phyloP scores from a whole-genome alignment of 345 rosid species.

The Trapa incisa region DNA sequence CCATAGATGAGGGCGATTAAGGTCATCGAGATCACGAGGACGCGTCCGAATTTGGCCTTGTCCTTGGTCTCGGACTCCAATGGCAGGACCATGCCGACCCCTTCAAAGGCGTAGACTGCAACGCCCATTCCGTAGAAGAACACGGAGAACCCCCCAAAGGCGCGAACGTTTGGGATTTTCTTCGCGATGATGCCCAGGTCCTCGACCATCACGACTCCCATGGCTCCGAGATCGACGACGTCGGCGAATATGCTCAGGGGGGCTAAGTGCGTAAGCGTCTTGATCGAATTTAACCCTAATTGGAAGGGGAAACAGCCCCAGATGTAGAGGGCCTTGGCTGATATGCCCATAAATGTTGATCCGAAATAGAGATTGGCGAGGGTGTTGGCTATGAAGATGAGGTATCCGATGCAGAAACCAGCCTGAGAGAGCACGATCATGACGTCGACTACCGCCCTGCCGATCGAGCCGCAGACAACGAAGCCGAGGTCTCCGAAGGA shows the following conservation, averaged over 20 bases:
- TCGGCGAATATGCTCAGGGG: constrained; percentile 93
- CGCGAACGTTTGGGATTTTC: constrained; percentile 33
- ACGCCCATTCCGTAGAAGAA: constrained; percentile 80
- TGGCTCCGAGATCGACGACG: constrained; percentile 64
- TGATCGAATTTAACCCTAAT: constrained; percentile 58
- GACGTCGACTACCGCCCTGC: constrained; percentile 53
- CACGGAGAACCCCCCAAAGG: constrained; percentile 49
- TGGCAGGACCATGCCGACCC: constrained; percentile 67
- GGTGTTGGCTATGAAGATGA: constrained; percentile 62
- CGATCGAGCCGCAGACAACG: constrained; percentile 56
- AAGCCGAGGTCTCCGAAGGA: constrained; percentile 86
- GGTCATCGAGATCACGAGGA: constrained; percentile 38
- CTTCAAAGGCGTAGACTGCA: constrained; percentile 67
- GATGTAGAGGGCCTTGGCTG: constrained; percentile 45
- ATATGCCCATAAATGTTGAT: constrained; percentile 26
- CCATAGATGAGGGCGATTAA: constrained; percentile 53
- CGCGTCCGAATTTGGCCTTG: constrained; percentile 44
- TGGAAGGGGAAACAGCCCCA: constrained; percentile 84
- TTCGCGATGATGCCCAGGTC: constrained; percentile 29
- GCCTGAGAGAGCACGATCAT: constrained; percentile 59
- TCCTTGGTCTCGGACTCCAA: constrained; percentile 57
- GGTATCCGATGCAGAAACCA: constrained; percentile 78
- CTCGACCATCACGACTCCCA: constrained; percentile 57
- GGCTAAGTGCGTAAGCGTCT: constrained; percentile 70
- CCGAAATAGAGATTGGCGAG: constrained; percentile 27